These are phyloP conservation scores for Erysimum cheiranthoides DNA, from an alignment of 345 rosid genomes.

Conservation along the genomic window DNA sequence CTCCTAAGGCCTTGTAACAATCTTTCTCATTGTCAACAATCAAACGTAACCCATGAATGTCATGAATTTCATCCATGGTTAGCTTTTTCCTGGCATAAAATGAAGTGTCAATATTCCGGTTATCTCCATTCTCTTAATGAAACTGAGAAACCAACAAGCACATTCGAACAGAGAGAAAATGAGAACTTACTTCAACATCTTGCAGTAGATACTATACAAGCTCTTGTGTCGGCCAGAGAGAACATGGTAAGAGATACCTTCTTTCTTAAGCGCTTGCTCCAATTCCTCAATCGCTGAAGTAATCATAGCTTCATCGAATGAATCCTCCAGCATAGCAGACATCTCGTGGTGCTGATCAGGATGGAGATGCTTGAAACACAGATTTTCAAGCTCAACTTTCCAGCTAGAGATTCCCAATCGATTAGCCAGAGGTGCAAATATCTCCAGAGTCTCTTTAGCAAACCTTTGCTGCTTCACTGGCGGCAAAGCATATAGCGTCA, in stretches of 20 bases:
- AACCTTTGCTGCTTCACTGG: slow-evolving; percentile 77
- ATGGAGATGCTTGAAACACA: slow-evolving; percentile 89
- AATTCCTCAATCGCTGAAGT: slow-evolving; percentile 69
- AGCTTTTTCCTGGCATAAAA: slow-evolving; percentile 70
- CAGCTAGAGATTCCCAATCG: slow-evolving; percentile 87
- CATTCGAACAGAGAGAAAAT: background rate
- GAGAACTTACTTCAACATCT: slow-evolving; percentile 84
- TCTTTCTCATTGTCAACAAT: slow-evolving; percentile 84
- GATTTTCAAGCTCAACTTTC: slow-evolving; percentile 88
- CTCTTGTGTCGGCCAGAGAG: slow-evolving; percentile 89
- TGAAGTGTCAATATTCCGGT: background rate
- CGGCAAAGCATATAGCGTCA: slow-evolving; percentile 83
- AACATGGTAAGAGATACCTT: slow-evolving; percentile 63
- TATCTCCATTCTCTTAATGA: slow-evolving; percentile 1
- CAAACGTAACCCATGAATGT: slow-evolving; percentile 87
- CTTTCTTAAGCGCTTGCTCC: slow-evolving; percentile 67
- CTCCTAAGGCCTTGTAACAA: slow-evolving; percentile 73
- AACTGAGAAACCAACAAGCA: background rate
- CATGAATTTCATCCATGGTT: slow-evolving; percentile 88
- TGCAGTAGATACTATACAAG: slow-evolving; percentile 85
- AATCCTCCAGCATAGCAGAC: slow-evolving; percentile 68
- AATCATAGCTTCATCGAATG: slow-evolving; percentile 73
- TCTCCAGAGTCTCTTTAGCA: slow-evolving; percentile 96
- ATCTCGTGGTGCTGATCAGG: slow-evolving; percentile 77
- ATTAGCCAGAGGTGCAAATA: slow-evolving; percentile 90